phyloP scores from a whole-genome alignment of 1,284 basidiomycete genomes.

The Pseudozyma pruni region DNA sequence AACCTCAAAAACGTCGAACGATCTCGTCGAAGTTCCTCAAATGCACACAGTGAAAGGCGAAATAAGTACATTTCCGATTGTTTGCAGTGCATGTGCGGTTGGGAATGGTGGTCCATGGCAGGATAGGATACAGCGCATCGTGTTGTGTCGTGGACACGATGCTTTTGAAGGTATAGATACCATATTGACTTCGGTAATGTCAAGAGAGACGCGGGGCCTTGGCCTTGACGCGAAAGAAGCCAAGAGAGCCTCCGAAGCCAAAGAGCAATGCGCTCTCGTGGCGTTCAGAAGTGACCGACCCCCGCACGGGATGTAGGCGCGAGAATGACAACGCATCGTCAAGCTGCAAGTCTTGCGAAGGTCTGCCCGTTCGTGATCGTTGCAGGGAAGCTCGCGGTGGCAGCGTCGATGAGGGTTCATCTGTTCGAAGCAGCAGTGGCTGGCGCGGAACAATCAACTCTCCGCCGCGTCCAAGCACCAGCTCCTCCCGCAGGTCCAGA shows the following conservation, averaged over 20 bases:
- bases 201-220: too few relatives aligned
- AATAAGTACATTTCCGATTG: background rate
- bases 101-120: background rate
- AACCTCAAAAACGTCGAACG: too few relatives aligned
- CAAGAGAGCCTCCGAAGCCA: constrained; percentile 43
- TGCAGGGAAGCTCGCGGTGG: constrained; percentile 13
- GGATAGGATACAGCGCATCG: constrained; percentile 24
- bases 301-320: constrained; percentile 31
- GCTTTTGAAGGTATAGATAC: constrained; percentile 1
- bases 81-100: background rate
- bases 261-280: constrained; percentile 21
- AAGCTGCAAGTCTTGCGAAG: constrained; percentile 8
- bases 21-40: too few relatives aligned
- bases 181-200: too few relatives aligned
- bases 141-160: background rate
- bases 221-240: constrained; percentile 9
- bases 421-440: constrained; percentile 17
- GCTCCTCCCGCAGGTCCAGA: constrained; percentile 37
- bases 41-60: too few relatives aligned
- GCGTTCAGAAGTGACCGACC: constrained; percentile 5
- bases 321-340: constrained; percentile 41
- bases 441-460: constrained; percentile 36
- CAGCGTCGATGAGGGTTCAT: background rate
- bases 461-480: constrained; percentile 40
- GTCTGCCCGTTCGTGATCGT: background rate